Evolutionary conservation across 441 rosid genomes (phyloP).

Genomic region (Erodium texanum): DNA sequence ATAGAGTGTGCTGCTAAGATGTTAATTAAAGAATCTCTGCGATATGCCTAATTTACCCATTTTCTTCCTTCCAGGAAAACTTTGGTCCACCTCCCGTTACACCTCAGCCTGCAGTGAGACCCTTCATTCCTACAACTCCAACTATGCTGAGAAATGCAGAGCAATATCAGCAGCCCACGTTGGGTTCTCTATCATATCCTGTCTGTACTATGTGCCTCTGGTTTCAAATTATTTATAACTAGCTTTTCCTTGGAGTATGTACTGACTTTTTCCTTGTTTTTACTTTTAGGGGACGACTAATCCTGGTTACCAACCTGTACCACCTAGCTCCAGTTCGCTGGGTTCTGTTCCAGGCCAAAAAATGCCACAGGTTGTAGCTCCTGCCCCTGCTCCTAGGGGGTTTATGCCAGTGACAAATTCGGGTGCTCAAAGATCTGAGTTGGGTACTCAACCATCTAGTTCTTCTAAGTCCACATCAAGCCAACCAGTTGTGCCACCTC

Average conservation of each 20-base stretch:
- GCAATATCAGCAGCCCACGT: slow-evolving; percentile 79
- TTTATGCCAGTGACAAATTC: slow-evolving; percentile 56
- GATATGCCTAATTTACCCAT: slow-evolving; percentile 15
- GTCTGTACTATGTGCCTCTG: slow-evolving; percentile 36
- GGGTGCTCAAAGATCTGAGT: slow-evolving; percentile 61
- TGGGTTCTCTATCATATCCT: slow-evolving; percentile 71
- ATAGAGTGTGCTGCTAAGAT: background rate
- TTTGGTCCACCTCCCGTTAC: slow-evolving; percentile 44
- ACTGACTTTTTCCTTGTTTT: slow-evolving; percentile 19
- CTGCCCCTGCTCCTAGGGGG: slow-evolving; percentile 47
- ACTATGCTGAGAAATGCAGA: slow-evolving; percentile 69
- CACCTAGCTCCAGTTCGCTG: slow-evolving; percentile 46
- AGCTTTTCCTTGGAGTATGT: slow-evolving; percentile 13
- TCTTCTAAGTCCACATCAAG: slow-evolving; percentile 49
- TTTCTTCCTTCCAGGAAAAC: slow-evolving; percentile 37
- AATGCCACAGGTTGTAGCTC: slow-evolving; percentile 53
- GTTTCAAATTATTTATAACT: slow-evolving; percentile 11
- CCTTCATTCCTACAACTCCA: slow-evolving; percentile 79
- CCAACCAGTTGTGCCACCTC: slow-evolving; percentile 52
- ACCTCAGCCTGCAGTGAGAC: slow-evolving; percentile 53
- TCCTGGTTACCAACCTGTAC: slow-evolving; percentile 44
- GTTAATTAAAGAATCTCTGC: background rate
- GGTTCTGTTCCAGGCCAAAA: slow-evolving; percentile 30
- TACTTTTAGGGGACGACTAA: slow-evolving; percentile 43
- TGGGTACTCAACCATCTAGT: slow-evolving; percentile 62